Conservation (phyloP, 2,329 filamentous ascomycete genomes). For the Fusarium sp. region DNA sequence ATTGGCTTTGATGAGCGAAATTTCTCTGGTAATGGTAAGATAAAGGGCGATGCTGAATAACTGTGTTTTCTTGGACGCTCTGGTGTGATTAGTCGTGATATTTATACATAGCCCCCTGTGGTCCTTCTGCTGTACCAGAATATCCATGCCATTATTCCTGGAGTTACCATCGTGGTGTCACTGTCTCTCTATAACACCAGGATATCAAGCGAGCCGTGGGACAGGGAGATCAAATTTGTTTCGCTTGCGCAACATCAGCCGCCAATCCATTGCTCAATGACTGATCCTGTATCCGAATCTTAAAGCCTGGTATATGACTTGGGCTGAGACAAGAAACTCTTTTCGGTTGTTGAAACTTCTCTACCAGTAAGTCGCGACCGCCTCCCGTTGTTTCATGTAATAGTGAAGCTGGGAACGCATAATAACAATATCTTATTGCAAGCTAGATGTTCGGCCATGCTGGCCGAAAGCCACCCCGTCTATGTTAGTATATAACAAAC, state of each 20-base stretch:
- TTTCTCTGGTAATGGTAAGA: neutral
- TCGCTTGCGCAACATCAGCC: too few relatives aligned
- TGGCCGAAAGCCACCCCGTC: rapidly evolving
- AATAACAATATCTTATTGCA: rapidly evolving
- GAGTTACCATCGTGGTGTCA: neutral
- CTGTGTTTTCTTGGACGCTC: too few relatives aligned
- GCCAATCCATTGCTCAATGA: too few relatives aligned
- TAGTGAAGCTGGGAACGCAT: rapidly evolving
- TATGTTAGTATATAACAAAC: neutral
- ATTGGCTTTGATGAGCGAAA: neutral
- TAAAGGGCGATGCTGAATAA: neutral
- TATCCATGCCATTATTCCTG: neutral
- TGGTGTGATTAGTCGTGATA: neutral
- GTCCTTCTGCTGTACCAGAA: neutral
- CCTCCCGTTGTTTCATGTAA: rapidly evolving
- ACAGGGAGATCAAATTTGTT: too few relatives aligned
- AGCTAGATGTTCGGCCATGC: neutral
- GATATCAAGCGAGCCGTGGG: too few relatives aligned
- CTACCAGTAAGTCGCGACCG: rapidly evolving
- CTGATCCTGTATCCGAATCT: too few relatives aligned
- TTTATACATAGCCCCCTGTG: neutral
- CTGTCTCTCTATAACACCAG: too few relatives aligned
- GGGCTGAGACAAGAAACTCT: neutral
- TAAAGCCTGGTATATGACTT: too few relatives aligned
- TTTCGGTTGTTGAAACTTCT: neutral